Evolutionary conservation across 2,329 filamentous ascomycete species (phyloP), one percentile per base, ranked within the genome.

Genomic region (Aspergillus tamarii): DNA sequence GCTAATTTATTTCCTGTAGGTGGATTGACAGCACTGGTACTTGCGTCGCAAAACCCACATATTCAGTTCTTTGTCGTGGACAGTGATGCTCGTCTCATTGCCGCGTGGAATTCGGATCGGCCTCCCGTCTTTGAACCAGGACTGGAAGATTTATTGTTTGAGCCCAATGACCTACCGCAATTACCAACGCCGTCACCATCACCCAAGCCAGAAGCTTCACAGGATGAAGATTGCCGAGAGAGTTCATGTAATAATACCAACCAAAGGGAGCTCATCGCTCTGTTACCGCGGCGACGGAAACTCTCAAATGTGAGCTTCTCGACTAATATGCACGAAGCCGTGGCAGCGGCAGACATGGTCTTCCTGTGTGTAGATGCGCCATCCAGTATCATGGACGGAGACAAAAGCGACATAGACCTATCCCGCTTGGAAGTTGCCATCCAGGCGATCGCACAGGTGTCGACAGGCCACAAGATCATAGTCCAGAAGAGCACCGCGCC

Each of bases 31-130:
- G 73, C 66, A 9, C 62, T 72, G 5, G 62, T 74, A 2, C 66
- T 75, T 16, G 73, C 73, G 3, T 65, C 66, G 4, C 67, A 69
- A n/a, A 74, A 74, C 36, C 71, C 72, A 1, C 64, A 68, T 3
- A 65, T 75, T 5, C 67, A 69, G 52, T 72, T 75, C 48, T 67
- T 64, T n/a, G 66, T 75, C 1, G 71, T 71, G 14, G 73, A 74
- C 55, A 62, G 63, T 6, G 68, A 75, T 53, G 61, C 66, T 23
- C 60, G 64, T 10, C 64, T 69, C 12, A 73, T 74, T 39, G 56
- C 63, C 6, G 63, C 67, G 16, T 75, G 73, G 73, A 74, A 73
- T 48, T 74, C 73, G 0, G 65, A 71, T 58, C 65, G 63, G 26
- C 60, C 68, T 32, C 73, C 72, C 0, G 62, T 73, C n/a, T 62